These are phyloP conservation scores for Stenocarpella maydis DNA, from an alignment of 2,329 filamentous ascomycete genomes.

Conservation along the genomic window DNA sequence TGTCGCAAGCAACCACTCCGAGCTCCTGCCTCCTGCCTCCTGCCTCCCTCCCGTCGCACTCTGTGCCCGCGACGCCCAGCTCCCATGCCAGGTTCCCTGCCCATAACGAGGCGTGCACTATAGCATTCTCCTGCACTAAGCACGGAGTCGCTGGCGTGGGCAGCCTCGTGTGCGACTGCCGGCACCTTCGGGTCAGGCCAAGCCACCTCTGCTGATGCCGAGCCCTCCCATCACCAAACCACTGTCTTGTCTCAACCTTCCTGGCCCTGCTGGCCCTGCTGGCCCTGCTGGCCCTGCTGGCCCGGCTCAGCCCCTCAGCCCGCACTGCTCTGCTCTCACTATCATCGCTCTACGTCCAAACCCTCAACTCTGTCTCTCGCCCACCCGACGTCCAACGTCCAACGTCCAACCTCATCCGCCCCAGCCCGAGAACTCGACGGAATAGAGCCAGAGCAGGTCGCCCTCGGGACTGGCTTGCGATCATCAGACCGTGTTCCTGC, in stretches of 20 bases:
- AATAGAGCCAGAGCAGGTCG: neutral
- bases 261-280: too few relatives aligned
- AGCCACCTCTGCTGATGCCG: slow-evolving; percentile 22
- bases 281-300: slow-evolving; percentile 14
- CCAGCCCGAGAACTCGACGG: neutral
- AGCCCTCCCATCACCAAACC: slow-evolving; percentile 16
- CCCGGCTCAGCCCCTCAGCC: neutral
- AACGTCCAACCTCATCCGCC: neutral
- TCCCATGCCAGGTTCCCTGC: neutral
- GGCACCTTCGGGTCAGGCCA: slow-evolving; percentile 15
- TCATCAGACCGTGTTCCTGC: neutral
- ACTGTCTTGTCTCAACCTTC: slow-evolving; percentile 25
- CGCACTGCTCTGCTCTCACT: neutral
- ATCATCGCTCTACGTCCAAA: neutral
- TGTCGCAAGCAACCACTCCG: too few relatives aligned
- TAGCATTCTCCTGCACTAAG: neutral
- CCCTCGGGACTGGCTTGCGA: slow-evolving; percentile 12
- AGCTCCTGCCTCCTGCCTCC: neutral
- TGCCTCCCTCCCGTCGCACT: neutral
- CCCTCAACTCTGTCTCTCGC: neutral
- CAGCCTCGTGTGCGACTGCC: slow-evolving; percentile 1
- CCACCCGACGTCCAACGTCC: neutral
- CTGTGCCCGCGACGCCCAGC: neutral
- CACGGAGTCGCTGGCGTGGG: neutral
- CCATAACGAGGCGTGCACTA: neutral